Base-by-base conservation (phyloP, 106 monocot genomes). In the Acorus gramineus region DNA sequence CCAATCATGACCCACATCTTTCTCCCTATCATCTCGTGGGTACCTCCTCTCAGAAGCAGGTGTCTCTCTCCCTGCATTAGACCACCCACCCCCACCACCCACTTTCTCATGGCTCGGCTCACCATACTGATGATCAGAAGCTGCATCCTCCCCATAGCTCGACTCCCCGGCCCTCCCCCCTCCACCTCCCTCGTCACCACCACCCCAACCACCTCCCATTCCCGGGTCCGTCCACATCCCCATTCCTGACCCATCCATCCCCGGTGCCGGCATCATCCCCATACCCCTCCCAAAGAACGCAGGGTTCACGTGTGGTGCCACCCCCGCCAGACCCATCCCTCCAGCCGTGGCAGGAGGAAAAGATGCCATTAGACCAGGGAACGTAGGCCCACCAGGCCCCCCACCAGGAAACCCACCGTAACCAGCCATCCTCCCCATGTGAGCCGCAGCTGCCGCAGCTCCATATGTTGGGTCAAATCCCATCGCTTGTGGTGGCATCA, bases 301-400 rank as follows among this genome's bases (percentile, higher is more conserved):
- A 11, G 93, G 93, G 51, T 89, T 88, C 57, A 93, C 82, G 72
- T 93, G 85, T 4, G 93, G 93, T 46, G 88, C 88, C 8, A 88
- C 85, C 56, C 28, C 28, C 28, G 28, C 28, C 28, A 28, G 28
- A 28, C 28, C 28, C 28, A 28, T 28, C 28, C 28, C 28, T 28
- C 28, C 28, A 28, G 28, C 28, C 0, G 28, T 28, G 28, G 85
- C 85, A 14, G 93, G 89, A 42, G 89, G 85, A 58, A 93, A 93
- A 3, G 89, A 79, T 56, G 80, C 85, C 66, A 93, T 56, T 83
- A 93, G 64, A 3, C 93, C 93, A 42, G 93, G 82, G 60, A 93
- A 93, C 2, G 88, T 73, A 50, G 71, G 67, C 6, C 69, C 70
- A 2, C 64, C 78, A 8, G 88, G 85, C 6, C 78, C 89, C 6